Base-by-base conservation (phyloP, 768 basidiomycete genomes). In the Mycena olivaceomarginata region DNA sequence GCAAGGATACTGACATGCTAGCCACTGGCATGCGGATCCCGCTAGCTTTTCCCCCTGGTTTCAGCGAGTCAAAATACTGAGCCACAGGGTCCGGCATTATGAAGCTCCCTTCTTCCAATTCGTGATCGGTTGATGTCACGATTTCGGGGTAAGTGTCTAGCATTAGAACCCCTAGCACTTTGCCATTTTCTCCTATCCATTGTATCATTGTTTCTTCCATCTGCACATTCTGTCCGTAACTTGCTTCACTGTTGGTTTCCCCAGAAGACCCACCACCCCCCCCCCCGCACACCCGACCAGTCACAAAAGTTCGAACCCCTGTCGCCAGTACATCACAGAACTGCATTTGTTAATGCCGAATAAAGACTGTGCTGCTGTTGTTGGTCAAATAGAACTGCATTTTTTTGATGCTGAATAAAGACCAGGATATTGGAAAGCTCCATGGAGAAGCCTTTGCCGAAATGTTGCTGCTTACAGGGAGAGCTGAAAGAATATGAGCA, bases 281-380 rank as follows among this genome's bases (percentile, higher is more conserved):
- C 13, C 1, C 31, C 13, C 7, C 20, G 31, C 7, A 45, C 25
- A 31, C 57, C 31, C 25, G 6, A 9, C 22, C 37, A 12, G 25
- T 25, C 13, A 20, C 0, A 13, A 63, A 40, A 8, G 16, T 63
- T 20, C 18, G 18, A 2, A 40, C 39, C 7, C 1, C 5, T 1
- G 22, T 13, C n/a, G 62, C 62, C 62, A 40, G 62, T 63, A 63
- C 18, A 39, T 63, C 39, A n/a, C n/a, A n/a, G n/a, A n/a, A n/a
- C n/a, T n/a, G n/a, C n/a, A n/a, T n/a, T n/a, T n/a, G n/a, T n/a
- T n/a, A n/a, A n/a, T n/a, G n/a, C n/a, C n/a, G n/a, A n/a, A n/a
- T n/a, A n/a, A n/a, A n/a, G n/a, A n/a, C n/a, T n/a, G n/a, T n/a
- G n/a, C n/a, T n/a, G n/a, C n/a, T n/a, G n/a, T n/a, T n/a, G n/a